These are phyloP conservation scores for Asterella californica DNA, from an alignment of 225 moss, liverwort and hornwort genomes.

Conservation along the genomic window DNA sequence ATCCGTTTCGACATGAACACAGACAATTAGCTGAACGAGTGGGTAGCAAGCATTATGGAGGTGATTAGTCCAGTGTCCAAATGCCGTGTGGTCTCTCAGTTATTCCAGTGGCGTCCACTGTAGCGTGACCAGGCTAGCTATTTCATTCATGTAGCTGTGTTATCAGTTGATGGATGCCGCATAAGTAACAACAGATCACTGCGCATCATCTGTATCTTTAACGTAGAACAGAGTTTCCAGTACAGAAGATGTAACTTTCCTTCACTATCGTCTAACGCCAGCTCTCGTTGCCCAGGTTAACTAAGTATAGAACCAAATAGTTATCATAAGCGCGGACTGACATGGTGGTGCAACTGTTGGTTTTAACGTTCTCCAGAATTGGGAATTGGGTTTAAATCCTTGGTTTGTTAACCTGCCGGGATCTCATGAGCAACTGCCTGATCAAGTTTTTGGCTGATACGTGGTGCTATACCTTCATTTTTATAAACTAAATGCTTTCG, in stretches of 20 bases:
- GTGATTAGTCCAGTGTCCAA: too few relatives aligned
- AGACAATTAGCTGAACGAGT: not conserved
- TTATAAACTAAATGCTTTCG: not conserved
- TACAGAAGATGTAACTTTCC: not conserved
- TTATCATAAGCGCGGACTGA: not conserved
- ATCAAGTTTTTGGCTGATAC: not conserved
- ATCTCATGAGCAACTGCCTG: not conserved
- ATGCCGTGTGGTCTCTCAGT: too few relatives aligned
- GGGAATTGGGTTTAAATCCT: not conserved
- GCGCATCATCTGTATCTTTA: not conserved
- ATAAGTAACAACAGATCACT: not conserved
- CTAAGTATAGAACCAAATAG: not conserved
- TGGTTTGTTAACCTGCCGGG: not conserved
- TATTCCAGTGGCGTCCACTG: too few relatives aligned
- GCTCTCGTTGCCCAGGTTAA: not conserved
- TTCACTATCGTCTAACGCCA: not conserved
- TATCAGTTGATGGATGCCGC: not conserved
- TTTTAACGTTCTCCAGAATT: not conserved
- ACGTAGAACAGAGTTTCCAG: not conserved
- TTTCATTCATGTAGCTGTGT: not conserved
- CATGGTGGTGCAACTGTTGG: not conserved
- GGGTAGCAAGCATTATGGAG: not conserved
- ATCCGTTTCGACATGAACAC: not conserved
- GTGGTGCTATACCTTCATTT: not conserved
- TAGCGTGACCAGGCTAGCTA: not conserved